Evolutionary conservation across 2,329 filamentous ascomycete species (phyloP).

Genomic region (Microdochium nivale): DNA sequence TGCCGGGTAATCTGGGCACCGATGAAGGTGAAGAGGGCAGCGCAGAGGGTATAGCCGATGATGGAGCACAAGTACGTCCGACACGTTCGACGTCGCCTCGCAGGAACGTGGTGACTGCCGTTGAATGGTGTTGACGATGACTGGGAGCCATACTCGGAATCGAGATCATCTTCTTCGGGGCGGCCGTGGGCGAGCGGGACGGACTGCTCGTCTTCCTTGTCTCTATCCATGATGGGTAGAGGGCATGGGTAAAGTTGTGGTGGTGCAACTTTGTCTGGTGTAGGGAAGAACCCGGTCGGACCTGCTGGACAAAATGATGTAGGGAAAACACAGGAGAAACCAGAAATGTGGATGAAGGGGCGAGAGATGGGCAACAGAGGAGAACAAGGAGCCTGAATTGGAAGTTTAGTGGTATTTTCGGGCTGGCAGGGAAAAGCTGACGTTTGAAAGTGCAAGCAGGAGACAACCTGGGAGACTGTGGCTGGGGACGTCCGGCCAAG

Average conservation of each 20-base stretch:
- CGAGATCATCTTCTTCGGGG: background rate
- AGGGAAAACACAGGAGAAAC: too few relatives aligned
- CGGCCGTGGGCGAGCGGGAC: background rate
- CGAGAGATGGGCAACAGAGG: too few relatives aligned
- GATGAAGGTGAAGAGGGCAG: constrained; percentile 1
- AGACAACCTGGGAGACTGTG: too few relatives aligned
- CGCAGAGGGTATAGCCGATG: background rate
- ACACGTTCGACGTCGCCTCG: background rate
- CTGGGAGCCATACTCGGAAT: background rate
- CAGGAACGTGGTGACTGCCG: background rate
- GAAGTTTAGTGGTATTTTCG: too few relatives aligned
- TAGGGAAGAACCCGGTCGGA: too few relatives aligned
- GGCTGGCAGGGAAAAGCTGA: too few relatives aligned
- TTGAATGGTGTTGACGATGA: background rate
- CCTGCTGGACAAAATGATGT: too few relatives aligned
- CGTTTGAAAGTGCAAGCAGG: too few relatives aligned
- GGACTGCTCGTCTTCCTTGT: background rate
- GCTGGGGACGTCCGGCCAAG: too few relatives aligned
- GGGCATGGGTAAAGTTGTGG: background rate
- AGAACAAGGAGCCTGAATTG: too few relatives aligned
- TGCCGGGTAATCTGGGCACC: background rate
- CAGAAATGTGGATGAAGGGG: too few relatives aligned
- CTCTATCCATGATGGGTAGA: background rate
- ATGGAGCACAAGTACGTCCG: background rate
- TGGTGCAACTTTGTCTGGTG: too few relatives aligned